Conservation (phyloP, 2,329 filamentous ascomycete genomes). For the Kalmusia sp. region DNA sequence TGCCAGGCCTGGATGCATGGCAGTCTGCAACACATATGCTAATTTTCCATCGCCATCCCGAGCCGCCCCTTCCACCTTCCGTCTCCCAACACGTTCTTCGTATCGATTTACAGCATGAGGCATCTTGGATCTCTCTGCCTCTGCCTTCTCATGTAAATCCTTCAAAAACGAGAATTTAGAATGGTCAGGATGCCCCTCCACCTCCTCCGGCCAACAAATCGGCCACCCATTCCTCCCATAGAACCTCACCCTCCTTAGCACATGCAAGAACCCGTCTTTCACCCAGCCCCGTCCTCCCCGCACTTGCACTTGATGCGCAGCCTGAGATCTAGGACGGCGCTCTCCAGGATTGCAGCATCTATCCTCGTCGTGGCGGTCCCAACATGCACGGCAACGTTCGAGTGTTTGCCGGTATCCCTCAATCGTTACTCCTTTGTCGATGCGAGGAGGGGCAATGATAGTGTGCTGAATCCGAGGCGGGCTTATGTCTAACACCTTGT, state of each 20-base stretch:
- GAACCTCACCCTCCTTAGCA: constrained; percentile 2
- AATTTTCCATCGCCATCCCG: background rate
- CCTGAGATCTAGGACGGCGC: background rate
- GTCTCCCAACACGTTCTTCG: background rate
- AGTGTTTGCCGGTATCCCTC: constrained; percentile 7
- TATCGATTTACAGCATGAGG: background rate
- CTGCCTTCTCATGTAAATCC: background rate
- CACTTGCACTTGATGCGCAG: constrained; percentile 1
- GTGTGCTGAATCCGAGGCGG: constrained; percentile 8
- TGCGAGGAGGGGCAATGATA: constrained; percentile 2
- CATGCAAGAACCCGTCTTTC: constrained; percentile 10
- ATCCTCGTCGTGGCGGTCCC: too few species aligned
- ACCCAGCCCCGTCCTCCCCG: background rate
- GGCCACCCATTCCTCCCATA: background rate
- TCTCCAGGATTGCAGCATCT: too few species aligned
- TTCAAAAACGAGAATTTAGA: background rate
- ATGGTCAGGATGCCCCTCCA: background rate
- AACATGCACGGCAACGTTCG: constrained; percentile 15
- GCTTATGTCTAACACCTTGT: background rate
- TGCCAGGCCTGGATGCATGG: background rate
- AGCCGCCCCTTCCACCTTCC: background rate
- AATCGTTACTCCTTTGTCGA: background rate
- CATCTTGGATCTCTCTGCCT: background rate
- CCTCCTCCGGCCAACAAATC: constrained; percentile 1
- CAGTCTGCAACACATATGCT: constrained; percentile 7